These are phyloP conservation scores for Luffa acutangula DNA, from an alignment of 306 rosid species.

Conservation along the genomic window DNA sequence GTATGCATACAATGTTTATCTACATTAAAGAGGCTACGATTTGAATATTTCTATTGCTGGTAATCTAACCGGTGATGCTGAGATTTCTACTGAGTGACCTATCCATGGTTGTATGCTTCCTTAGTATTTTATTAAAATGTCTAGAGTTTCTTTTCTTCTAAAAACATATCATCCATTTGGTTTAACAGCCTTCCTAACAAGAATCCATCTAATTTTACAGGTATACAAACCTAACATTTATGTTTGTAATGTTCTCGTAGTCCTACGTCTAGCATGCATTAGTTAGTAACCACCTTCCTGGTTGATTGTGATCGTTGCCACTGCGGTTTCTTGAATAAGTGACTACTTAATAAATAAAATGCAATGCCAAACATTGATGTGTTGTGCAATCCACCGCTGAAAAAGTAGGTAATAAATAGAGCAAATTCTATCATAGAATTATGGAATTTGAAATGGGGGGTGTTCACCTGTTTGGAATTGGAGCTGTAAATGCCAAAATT, in stretches of 20 bases:
- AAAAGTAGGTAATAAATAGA: not conserved
- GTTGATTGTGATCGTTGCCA: not conserved
- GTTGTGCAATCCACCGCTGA: not conserved
- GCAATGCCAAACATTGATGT: not conserved
- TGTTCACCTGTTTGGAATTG: constrained; percentile 78
- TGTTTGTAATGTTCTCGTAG: not conserved
- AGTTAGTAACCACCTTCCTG: not conserved
- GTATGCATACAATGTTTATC: not conserved
- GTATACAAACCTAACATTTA: not conserved
- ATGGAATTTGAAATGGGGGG: not conserved
- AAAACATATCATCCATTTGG: not conserved
- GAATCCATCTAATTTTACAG: not conserved
- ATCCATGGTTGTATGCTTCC: not conserved
- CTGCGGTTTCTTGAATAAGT: not conserved
- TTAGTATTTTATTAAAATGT: not conserved
- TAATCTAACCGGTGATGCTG: not conserved
- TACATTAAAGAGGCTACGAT: not conserved
- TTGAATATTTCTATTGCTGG: not conserved
- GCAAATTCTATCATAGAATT: not conserved
- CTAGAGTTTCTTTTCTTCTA: not conserved
- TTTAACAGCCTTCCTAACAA: not conserved
- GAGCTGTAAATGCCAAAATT: constrained; percentile 66
- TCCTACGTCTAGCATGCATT: not conserved
- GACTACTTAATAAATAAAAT: not conserved
- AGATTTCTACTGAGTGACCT: not conserved